Evolutionary conservation across 345 rosid species (phyloP), one percentile per base, ranked within the genome.

Genomic region (Raphanus raphanistrum): DNA sequence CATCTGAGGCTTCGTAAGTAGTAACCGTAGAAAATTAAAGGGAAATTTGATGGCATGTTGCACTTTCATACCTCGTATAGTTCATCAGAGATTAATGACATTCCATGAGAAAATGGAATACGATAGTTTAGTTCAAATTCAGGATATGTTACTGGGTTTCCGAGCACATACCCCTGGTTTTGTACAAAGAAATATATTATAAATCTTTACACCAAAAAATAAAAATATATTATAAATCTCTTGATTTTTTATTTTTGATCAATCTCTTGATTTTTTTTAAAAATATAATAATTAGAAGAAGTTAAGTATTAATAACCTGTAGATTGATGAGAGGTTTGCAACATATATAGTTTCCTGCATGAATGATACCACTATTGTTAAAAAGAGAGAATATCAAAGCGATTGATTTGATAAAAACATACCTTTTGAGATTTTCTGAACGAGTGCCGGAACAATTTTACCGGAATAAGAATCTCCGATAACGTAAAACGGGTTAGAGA

Each of bases 401-500:
- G 25, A 50, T 15, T 50, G 57, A 25, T 31, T 1, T 7, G 21
- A 35, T 29, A 63, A 1, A 3, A 67, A 4, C 10, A 48, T 26
- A 77, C 80, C 80, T 63, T 16, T 5, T 16, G 72, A 73, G 41
- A 90, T 87, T n/a, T 74, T 68, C 65, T 88, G 84, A 74, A 73
- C 86, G 5, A 88, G 11, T 8, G 80, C 79, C 4, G 97, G 97
- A 52, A 90, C 68, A 31, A 66, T 74, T 5, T 79, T 12, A 74
- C 96, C 94, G 1, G 96, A 67, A 78, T 87, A 90, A 0, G 97
- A 92, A 76, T 89, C 91, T 55, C 97, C 96, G 0, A 81, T 73
- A 0, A 88, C 36, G 38, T 87, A 92, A 16, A 92, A 11, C 2
- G 87, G 88, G 54, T 80, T 88, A 6, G 87, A 81, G 7, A 35